Percentiles rank a stretch among this genome's conserved stretches.
phyloP scores from a whole-genome alignment of 1,284 basidiomycete genomes.

The Moniliella sp. region DNA sequence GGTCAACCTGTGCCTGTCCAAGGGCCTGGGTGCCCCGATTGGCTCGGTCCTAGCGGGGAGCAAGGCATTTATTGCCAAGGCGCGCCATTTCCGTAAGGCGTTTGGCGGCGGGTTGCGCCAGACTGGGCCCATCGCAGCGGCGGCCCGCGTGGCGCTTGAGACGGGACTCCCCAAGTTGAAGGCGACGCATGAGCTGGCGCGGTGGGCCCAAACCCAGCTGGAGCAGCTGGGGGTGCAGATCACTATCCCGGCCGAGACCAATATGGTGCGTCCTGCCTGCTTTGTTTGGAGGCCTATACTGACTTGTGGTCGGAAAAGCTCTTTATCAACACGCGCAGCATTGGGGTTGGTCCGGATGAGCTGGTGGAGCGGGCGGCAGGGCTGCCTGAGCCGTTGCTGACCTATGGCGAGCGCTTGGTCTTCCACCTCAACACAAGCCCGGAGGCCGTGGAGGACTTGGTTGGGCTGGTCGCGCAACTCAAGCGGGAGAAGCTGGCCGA shows the following conservation, averaged over 20 bases:
- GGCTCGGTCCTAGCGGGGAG: conserved; percentile 71
- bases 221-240: conserved; percentile 55
- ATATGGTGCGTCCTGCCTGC: conserved; percentile 21
- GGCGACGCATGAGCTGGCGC: conserved; percentile 54
- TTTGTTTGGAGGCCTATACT: too few species aligned
- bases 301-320: too few species aligned
- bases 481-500: too few species aligned
- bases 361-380: too few species aligned
- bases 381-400: too few species aligned
- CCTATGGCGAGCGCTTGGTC: too few species aligned
- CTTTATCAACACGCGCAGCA: too few species aligned
- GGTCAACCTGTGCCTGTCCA: conserved; percentile 83
- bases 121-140: conserved; percentile 44
- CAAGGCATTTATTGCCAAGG: conserved; percentile 42
- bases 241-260: conserved; percentile 55
- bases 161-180: conserved; percentile 61
- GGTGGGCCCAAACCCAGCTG: conserved; percentile 49
- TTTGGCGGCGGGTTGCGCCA: conserved; percentile 79
- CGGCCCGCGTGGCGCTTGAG: conserved; percentile 64
- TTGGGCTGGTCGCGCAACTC: too few species aligned
- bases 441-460: too few species aligned
- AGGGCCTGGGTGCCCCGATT: conserved; percentile 77
- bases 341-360: too few species aligned
- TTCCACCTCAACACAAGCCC: too few species aligned
- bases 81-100: conserved; percentile 56